Conservation (phyloP, 1,284 basidiomycete species). For the Stygiomarasmius scandens region DNA sequence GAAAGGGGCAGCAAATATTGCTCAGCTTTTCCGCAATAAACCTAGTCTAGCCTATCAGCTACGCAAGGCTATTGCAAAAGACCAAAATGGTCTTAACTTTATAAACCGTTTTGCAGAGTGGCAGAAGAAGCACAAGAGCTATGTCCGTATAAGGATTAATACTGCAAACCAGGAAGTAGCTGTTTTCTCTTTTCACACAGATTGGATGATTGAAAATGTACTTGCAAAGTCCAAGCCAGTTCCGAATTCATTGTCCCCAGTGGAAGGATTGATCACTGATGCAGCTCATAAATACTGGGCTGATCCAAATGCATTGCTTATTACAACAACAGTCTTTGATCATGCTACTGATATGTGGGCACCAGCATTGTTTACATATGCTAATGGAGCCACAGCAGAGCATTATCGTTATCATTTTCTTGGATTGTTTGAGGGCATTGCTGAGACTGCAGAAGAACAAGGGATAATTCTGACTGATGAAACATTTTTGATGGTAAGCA, state of each 20-base stretch:
- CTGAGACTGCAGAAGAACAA: conserved; percentile 13
- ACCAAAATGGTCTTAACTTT: conserved; percentile 6
- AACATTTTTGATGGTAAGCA: conserved; percentile 4
- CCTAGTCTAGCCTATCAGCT: not conserved
- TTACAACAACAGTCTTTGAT: conserved; percentile 17
- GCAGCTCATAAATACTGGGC: conserved; percentile 31
- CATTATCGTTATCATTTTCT: conserved; percentile 33
- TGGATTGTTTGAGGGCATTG: conserved; percentile 26
- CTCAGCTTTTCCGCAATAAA: not conserved
- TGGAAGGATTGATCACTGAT: conserved; percentile 36
- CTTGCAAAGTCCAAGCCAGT: not conserved
- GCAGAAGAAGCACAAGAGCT: not conserved
- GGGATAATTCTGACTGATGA: conserved; percentile 7
- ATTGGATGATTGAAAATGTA: conserved; percentile 25
- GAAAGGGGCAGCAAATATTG: not conserved
- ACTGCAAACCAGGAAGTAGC: conserved; percentile 16
- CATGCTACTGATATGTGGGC: conserved; percentile 26
- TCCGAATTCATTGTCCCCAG: conserved; percentile 5
- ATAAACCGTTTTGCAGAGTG: not conserved
- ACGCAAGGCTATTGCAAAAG: not conserved
- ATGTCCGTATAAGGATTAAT: not conserved
- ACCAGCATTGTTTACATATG: conserved; percentile 29
- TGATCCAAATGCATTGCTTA: conserved; percentile 13
- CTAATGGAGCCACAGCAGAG: conserved; percentile 26
- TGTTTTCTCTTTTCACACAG: conserved; percentile 28